Percentiles rank a stretch among this genome's conserved stretches.
These are phyloP conservation scores for Plantago major DNA, from an alignment of 257 asterid genomes.

Conservation along the genomic window DNA sequence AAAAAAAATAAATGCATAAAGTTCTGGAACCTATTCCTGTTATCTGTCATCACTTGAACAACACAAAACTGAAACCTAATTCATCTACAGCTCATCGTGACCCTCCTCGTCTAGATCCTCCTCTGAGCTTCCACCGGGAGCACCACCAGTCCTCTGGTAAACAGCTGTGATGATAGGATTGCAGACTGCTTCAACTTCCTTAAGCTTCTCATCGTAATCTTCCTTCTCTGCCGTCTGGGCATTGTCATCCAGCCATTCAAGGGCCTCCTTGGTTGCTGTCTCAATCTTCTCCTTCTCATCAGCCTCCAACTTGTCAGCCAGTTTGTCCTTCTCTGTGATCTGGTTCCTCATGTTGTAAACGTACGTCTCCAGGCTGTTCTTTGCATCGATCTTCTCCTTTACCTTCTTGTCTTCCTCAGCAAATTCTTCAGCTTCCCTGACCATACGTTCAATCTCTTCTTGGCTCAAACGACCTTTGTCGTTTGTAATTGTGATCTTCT, in stretches of 20 bases:
- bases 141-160: slow-evolving; percentile 91
- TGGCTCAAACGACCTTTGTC: slow-evolving; percentile 96
- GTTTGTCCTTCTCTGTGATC: slow-evolving; percentile 87
- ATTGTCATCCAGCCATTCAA: slow-evolving; percentile 93
- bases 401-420: slow-evolving; percentile 97
- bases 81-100: slow-evolving; percentile 61
- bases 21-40: too few species aligned
- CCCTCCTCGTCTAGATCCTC: slow-evolving; percentile 56
- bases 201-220: slow-evolving; percentile 89
- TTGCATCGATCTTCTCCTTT: slow-evolving; percentile 74
- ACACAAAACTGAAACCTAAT: slow-evolving; percentile 1
- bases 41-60: slow-evolving; percentile 13
- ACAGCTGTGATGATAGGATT: slow-evolving; percentile 88
- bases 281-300: slow-evolving; percentile 96
- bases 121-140: slow-evolving; percentile 45
- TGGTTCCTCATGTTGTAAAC: slow-evolving; percentile 97
- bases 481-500: slow-evolving; percentile 91
- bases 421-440: slow-evolving; percentile 84
- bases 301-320: slow-evolving; percentile 73
- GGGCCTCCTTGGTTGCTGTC: slow-evolving; percentile 85
- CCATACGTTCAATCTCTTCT: slow-evolving; percentile 95
- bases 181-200: slow-evolving; percentile 90
- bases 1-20: too few species aligned
- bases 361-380: slow-evolving; percentile 80
- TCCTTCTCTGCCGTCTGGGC: slow-evolving; percentile 72